Base-by-base conservation (phyloP, 2,329 filamentous ascomycete genomes). In the Penicillium sp. region DNA sequence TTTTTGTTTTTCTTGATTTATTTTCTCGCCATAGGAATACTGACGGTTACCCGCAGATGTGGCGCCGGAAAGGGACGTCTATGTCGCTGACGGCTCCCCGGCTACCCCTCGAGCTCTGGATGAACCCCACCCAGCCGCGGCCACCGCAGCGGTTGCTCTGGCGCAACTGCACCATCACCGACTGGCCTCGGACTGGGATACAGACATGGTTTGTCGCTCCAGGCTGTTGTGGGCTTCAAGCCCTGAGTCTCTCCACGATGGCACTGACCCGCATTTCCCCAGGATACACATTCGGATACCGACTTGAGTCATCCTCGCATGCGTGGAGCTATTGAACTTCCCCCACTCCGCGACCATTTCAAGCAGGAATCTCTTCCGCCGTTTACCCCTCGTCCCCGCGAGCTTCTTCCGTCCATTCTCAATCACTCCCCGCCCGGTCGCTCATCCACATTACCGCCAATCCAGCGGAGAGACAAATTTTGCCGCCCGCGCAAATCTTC, bases 141-240 rank as follows among this genome's bases (percentile, higher is more conserved):
- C 87, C 55, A 90, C 86, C 66, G 92, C 92, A 52, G 92, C 92
- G 44, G 90, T 90, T 50, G 91, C 90, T 43, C 80, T 97, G 58
- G 90, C 92, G 43, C 90, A 95, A 78, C 82, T 97, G 67, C 87
- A 90, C 70, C 87, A 85, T 68, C 86, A 93, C 71, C 90, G 90
- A 66, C 81, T 87, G 58, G 88, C 90, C 56, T 81, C 84, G 38
- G 88, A 91, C 56, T 89, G 87, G 84, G 91, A 94, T 61, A 87
- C 86, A 50, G 89, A 91, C 74, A 82, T 82, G 75, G 89, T 62
- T 57, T 75, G 82, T 81, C 59, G 53, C 56, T 59, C 31, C 37
- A 46, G 36, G 40, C 44, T 53, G 28, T 60, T 53, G 46, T 58
- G 47, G 53, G 37, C 53, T 48, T 42, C 36, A 19, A 28, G 9